Evolutionary conservation across 2,329 filamentous ascomycete genomes (phyloP).

Genomic region (Graphium sp.): DNA sequence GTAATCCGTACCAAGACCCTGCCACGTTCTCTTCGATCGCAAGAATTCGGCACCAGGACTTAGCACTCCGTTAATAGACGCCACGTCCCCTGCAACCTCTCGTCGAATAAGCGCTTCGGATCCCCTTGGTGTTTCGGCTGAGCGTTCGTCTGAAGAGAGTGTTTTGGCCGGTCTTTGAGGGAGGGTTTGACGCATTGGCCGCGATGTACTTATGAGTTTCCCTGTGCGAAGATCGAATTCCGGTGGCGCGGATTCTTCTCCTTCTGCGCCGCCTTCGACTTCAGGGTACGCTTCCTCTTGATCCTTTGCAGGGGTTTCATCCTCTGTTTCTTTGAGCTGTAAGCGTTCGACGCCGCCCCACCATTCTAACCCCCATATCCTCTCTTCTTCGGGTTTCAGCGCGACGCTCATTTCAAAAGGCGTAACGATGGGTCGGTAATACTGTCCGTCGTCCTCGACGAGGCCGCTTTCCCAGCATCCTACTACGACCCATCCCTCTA

Average conservation of each 20-base stretch:
- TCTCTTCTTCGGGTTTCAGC: slow-evolving; percentile 54
- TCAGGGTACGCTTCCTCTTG: slow-evolving; percentile 10
- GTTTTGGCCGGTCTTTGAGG: slow-evolving; percentile 13
- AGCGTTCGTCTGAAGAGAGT: slow-evolving; percentile 7
- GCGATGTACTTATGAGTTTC: slow-evolving; percentile 59
- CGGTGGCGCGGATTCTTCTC: slow-evolving; percentile 62
- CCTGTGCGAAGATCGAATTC: slow-evolving; percentile 89
- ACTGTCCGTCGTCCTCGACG: slow-evolving; percentile 66
- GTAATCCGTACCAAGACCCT: slow-evolving; percentile 79
- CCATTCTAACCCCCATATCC: slow-evolving; percentile 81
- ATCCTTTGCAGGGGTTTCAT: slow-evolving; percentile 9
- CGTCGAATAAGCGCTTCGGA: slow-evolving; percentile 37
- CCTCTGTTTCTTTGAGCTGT: slow-evolving; percentile 20
- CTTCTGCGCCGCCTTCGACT: slow-evolving; percentile 29
- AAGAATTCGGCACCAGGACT: slow-evolving; percentile 87
- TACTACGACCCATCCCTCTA: slow-evolving; percentile 93
- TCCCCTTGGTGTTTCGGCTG: slow-evolving; percentile 8
- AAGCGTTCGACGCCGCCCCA: slow-evolving; percentile 68
- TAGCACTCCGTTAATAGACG: slow-evolving; percentile 67
- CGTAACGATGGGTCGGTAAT: slow-evolving; percentile 83
- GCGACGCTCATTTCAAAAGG: slow-evolving; percentile 80
- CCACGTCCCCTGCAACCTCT: slow-evolving; percentile 44
- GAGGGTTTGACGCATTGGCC: slow-evolving; percentile 51
- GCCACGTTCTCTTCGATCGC: slow-evolving; percentile 72
- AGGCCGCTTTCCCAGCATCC: slow-evolving; percentile 96